Percentiles rank a stretch among this genome's conserved stretches.
phyloP scores from a whole-genome alignment of 768 basidiomycete species.

The Tulasnella sp. region DNA sequence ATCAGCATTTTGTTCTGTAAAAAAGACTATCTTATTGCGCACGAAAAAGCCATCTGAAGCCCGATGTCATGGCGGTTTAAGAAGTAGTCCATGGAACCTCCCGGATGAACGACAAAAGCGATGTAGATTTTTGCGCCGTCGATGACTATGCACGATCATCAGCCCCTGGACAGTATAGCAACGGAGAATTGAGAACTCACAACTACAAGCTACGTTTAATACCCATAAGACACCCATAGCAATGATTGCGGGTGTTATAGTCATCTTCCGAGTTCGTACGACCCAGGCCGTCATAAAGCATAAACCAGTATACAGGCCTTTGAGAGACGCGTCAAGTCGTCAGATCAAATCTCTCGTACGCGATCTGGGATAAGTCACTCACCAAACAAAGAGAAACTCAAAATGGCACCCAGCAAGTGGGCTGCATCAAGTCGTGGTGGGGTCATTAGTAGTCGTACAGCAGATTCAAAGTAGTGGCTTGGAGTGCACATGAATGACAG shows the following conservation, averaged over 20 bases:
- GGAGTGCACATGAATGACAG: not conserved
- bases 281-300: not conserved
- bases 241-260: not conserved
- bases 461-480: not conserved
- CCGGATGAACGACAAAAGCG: not conserved
- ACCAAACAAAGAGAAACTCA: not conserved
- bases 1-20: not conserved
- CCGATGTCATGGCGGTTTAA: not conserved
- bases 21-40: not conserved
- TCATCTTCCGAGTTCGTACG: not conserved
- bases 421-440: not conserved
- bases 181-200: not conserved
- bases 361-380: not conserved
- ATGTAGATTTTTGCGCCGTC: not conserved
- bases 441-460: not conserved
- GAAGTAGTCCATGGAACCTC: not conserved
- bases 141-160: not conserved
- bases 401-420: not conserved
- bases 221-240: not conserved
- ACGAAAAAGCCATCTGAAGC: not conserved
- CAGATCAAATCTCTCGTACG: too few species aligned
- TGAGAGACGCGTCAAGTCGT: too few species aligned
- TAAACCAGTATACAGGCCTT: not conserved
- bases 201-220: not conserved
- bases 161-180: not conserved